phyloP scores from a whole-genome alignment of 1,284 basidiomycete genomes.

The Leucoagaricus sp. region DNA sequence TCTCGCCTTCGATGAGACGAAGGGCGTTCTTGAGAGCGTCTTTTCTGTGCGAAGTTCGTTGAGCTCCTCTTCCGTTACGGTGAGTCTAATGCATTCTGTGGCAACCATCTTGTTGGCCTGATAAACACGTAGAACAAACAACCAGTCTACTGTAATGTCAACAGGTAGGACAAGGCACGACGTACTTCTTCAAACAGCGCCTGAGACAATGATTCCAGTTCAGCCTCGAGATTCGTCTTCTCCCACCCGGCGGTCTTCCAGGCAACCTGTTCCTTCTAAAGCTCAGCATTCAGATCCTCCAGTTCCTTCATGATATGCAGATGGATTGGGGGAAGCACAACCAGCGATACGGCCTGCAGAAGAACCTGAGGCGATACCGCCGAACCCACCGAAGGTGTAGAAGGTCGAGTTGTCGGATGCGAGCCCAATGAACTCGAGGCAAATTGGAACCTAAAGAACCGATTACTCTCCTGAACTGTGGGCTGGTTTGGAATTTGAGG shows the following conservation, averaged over 20 bases:
- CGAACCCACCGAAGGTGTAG: slow-evolving; percentile 25
- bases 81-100: slow-evolving; percentile 72
- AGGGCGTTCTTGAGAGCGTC: slow-evolving; percentile 78
- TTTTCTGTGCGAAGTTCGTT: slow-evolving; percentile 66
- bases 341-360: slow-evolving; percentile 15
- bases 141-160: background rate
- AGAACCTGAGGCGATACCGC: slow-evolving; percentile 60
- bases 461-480: slow-evolving; percentile 38
- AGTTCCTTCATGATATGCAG: slow-evolving; percentile 40
- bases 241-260: slow-evolving; percentile 59
- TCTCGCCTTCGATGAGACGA: slow-evolving; percentile 67
- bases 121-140: no score
- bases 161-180: slow-evolving; percentile 6
- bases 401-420: slow-evolving; percentile 28
- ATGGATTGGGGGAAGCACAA: background rate
- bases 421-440: slow-evolving; percentile 34
- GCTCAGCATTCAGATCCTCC: slow-evolving; percentile 48
- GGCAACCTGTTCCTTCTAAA: slow-evolving; percentile 58
- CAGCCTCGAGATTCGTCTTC: slow-evolving; percentile 76
- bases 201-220: slow-evolving; percentile 81
- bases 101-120: slow-evolving; percentile 93
- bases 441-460: slow-evolving; percentile 74
- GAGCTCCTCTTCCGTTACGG: slow-evolving; percentile 78
- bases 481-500: slow-evolving; percentile 15
- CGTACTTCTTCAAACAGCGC: slow-evolving; percentile 87